Evolutionary conservation across 2,329 filamentous ascomycete species (phyloP).

Genomic region (Cadophora malorum): DNA sequence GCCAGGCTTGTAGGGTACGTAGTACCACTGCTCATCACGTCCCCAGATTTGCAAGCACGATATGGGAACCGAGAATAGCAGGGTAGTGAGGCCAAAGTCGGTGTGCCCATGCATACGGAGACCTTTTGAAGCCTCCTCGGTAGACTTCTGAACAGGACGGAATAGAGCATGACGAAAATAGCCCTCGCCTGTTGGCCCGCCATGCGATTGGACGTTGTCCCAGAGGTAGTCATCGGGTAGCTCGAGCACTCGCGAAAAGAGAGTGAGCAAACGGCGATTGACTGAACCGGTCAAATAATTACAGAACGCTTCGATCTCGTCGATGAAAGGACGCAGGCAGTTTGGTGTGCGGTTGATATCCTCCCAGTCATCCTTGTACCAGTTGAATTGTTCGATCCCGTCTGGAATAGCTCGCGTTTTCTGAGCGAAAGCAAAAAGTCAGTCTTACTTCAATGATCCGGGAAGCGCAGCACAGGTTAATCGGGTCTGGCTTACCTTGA

Average conservation of each 20-base stretch:
- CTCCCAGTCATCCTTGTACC: conserved; percentile 55
- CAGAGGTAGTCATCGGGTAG: conserved; percentile 53
- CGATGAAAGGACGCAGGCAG: conserved; percentile 56
- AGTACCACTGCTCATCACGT: conserved; percentile 53
- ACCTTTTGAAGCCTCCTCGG: conserved; percentile 46
- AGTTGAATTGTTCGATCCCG: conserved; percentile 61
- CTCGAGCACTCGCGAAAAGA: conserved; percentile 53
- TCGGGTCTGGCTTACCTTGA: conserved; percentile 45
- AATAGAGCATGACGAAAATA: conserved; percentile 55
- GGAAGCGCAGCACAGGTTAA: background rate
- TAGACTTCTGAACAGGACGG: conserved; percentile 46
- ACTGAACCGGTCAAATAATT: conserved; percentile 56
- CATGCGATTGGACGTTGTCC: conserved; percentile 52
- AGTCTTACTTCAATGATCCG: background rate
- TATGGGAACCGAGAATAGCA: conserved; percentile 55
- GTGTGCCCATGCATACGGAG: conserved; percentile 55
- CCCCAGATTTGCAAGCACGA: conserved; percentile 54
- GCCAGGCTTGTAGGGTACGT: conserved; percentile 51
- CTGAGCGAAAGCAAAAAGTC: conserved; percentile 34
- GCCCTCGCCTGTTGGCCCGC: conserved; percentile 51
- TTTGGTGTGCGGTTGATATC: conserved; percentile 51
- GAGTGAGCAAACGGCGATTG: conserved; percentile 51
- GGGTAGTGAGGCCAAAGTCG: conserved; percentile 54
- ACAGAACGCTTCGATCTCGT: conserved; percentile 54
- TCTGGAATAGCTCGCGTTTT: conserved; percentile 51